Evolutionary conservation across 2,329 filamentous ascomycete genomes (phyloP), one percentile per base, ranked within the genome.

Genomic region (Trichoderma gracile): DNA sequence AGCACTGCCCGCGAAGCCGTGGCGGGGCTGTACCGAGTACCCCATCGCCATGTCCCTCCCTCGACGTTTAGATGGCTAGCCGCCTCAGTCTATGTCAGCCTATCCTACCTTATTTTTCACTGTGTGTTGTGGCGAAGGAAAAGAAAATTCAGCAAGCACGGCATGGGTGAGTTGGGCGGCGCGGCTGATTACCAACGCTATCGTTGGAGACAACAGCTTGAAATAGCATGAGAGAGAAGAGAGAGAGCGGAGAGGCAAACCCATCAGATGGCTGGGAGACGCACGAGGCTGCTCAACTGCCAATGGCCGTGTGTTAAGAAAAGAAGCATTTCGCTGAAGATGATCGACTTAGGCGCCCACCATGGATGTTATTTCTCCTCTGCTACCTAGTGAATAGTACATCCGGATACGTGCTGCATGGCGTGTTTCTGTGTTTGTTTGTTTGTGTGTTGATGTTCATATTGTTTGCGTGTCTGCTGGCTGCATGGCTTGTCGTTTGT

Each of bases 1-100:
- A 53, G 56, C 63, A 54, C 49, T 53, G 63, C 45, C 47, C 55
- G 45, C 54, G 45, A 60, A 57, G 47, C 50, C 33, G 49, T 27
- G 43, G 47, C 57, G 55, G 54, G 56, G 55, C 47, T 46, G 55
- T 65, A 60, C 43, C 47, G 57, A 43, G 43, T 65, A 65, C 56
- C 42, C 53, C 42, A 38, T 45, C 27, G 25, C 43, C 63, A 65
- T 47, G 63, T 60, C 49, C 45, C 50, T 42, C 14, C 19, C 59
- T 49, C 49, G 42, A 38, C 23, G 14, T 27, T 57, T 17, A n/a
- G 25, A 38, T 38, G 33, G 33, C 33, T 38, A 2, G 10, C 17
- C 12, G 25, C 49, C 25, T 27, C 25, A n/a, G 25, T n/a, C 25
- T 5, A n/a, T 27, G 47, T 25, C 47, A 19, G 17, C 25, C 12